Base-by-base conservation (phyloP, 208 protist genomes). In the Crithidia bombi region DNA sequence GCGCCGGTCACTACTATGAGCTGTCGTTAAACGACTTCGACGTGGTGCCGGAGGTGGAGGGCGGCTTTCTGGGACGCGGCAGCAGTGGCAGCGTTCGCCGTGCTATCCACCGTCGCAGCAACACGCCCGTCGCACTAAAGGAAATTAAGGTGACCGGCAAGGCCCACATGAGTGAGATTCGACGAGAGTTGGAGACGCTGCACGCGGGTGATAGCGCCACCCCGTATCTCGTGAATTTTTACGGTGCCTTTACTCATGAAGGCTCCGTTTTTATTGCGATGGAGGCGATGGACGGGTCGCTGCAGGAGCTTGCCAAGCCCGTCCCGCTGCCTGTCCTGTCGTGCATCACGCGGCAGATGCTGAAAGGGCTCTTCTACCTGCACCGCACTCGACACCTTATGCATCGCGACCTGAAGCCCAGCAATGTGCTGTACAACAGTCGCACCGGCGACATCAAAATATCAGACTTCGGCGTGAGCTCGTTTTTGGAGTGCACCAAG, bases 361-460 rank as follows among this genome's bases (percentile, higher is more conserved):
- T 98, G 49, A 70, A 77, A 28, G 93, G 96, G 0, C 78, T 98
- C 14, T 66, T 64, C 9, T 97, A 97, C 76, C 84, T 98, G 5
- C 95, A 98, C 71, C 81, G 87, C 47, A 75, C 77, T 12, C 85
- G 90, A 25, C 87, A 97, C 56, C 75, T 98, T 23, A 94, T 99
- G 39, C 98, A 99, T 78, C 86, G 98, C 23, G 98, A 99, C 69
- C 56, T 99, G 56, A 99, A 99, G 83, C 98, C 98, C n/a, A 93
- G 86, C 73, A 99, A 99, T 77, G 82, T 99, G 21, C 89, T 99
- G 23, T 94, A 98, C 67, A 98, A 94, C 76, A 41, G 44, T 19
- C 67, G 67, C 59, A 83, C 82, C 9, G 89, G 93, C 17, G 72
- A 85, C 52, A 83, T 96, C 35, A 96, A 96, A 66, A 97, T 98